Evolutionary conservation across 1,284 basidiomycete species (phyloP), one percentile per base, ranked within the genome.

Genomic region (Xerocomus nothofagi): DNA sequence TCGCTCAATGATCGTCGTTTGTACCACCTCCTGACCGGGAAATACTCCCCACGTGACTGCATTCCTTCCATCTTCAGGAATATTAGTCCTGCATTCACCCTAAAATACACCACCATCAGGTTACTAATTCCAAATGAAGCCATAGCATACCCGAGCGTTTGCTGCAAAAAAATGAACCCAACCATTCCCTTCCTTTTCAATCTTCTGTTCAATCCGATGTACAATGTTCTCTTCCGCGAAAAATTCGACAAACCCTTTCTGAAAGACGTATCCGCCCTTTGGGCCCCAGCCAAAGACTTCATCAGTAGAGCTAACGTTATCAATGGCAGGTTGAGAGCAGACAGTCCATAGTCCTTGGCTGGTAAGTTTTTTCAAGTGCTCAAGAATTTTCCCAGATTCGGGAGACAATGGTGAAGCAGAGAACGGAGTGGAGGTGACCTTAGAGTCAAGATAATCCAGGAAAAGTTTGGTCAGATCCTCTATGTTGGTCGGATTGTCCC

Each of bases 31-130:
- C 66, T 95, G 88, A 0, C 92, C 93, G 4, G 97, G 93, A 72
- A 99, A 99, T 9, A 97, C 90, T 54, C 96, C 96, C 97, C 96
- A 99, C 0, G 97, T 99, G 23, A 99, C 97, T 0, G 95, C 96
- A 69, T 98, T 98, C 47, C 92, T 83, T 9, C 84, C 88, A 32
- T 84, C 84, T 27, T 86, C 81, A 3, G 81, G 77, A 11, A 93
- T 82, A 69, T 97, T 98, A 26, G 86, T 93, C 51, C 77, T 75
- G 60, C 85, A 85, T 51, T 94, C 88, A 45, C 91, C 94, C 84
- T 93, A 14, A 49, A 33, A 27, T 7, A n/a, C 11, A 6, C 15
- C 17, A 39, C 23, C 33, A 38, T 43, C 30, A 33, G 49, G 29
- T 17, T 34, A 46, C 50, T 3, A 43, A 26, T 38, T 14, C 41